Evolutionary conservation across 768 basidiomycete genomes (phyloP), one percentile per base, ranked within the genome.

Genomic region (Neoboletus magnificus): DNA sequence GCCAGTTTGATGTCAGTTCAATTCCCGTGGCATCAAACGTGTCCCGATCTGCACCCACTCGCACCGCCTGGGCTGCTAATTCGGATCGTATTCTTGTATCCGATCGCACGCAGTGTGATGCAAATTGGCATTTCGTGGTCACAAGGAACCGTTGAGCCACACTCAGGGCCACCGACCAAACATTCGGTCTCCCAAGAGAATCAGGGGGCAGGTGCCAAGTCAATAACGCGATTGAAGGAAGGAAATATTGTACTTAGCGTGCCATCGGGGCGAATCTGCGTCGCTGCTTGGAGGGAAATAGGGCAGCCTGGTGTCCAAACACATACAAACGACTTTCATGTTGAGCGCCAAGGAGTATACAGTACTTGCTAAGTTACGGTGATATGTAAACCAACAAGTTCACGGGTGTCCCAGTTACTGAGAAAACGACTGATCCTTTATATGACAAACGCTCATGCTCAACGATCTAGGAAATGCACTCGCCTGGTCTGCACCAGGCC

Each of bases 61-160:
- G 57, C 62, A 61, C 61, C 22, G 58, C 61, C 62, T 27, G 57
- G 44, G n/a, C 41, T 50, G 9, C 33, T 33, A 41, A 50, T 61
- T 48, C 11, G 16, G 58, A 44, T 8, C 45, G 29, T 30, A 33
- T 63, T 59, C 35, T 41, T 30, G 36, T 27, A 13, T 37, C 48
- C 25, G 53, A 45, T 45, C 33, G 41, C 40, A 50, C 20, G 48
- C 27, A 23, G 16, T 27, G 18, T 23, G 16, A 33, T 47, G 3
- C 33, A 33, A 50, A 47, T 47, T 33, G 25, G 6, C 20, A 56
- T 56, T 50, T 51, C 23, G 9, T 48, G 40, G 30, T 36, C 45
- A 35, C 36, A 33, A 37, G 52, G 40, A 25, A 16, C 44, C 18
- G 5, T 9, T 11, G n/a, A 40, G 20, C 36, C 39, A 30, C 5